phyloP scores from a whole-genome alignment of 441 rosid genomes.

The Arabidopsis lyrata region DNA sequence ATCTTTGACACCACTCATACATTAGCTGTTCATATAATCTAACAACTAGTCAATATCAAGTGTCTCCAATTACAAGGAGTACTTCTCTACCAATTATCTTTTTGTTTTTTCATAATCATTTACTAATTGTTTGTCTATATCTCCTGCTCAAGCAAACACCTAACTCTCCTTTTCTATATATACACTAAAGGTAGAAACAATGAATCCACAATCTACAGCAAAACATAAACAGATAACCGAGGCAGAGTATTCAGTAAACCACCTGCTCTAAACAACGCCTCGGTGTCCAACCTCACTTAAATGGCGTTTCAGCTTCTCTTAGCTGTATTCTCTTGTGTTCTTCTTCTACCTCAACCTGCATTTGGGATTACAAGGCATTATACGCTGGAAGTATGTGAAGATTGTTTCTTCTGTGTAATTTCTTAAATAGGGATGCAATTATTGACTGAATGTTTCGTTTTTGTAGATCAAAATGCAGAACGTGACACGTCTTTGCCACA shows the following conservation, averaged over 20 bases:
- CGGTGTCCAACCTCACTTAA: constrained; percentile 34
- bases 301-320: constrained; percentile 43
- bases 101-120: constrained; percentile 27
- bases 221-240: constrained; percentile 21
- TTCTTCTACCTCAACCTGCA: constrained; percentile 47
- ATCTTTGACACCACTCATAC: constrained; percentile 58
- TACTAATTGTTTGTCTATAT: constrained; percentile 25
- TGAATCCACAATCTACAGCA: constrained; percentile 30
- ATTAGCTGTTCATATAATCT: constrained; percentile 52
- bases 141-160: constrained; percentile 40
- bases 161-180: constrained; percentile 43
- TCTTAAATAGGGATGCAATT: not conserved
- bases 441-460: constrained; percentile 13
- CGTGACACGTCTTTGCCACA: constrained; percentile 59
- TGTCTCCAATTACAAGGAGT: constrained; percentile 16
- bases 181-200: constrained; percentile 33
- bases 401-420: not conserved
- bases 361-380: constrained; percentile 55
- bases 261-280: constrained; percentile 36
- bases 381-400: constrained; percentile 49
- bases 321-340: constrained; percentile 39
- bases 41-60: constrained; percentile 43
- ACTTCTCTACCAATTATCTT: constrained; percentile 35
- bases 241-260: constrained; percentile 45
- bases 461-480: constrained; percentile 49